Evolutionary conservation across 2,329 filamentous ascomycete species (phyloP), one percentile per base, ranked within the genome.

Genomic region (Rutstroemia sp.): DNA sequence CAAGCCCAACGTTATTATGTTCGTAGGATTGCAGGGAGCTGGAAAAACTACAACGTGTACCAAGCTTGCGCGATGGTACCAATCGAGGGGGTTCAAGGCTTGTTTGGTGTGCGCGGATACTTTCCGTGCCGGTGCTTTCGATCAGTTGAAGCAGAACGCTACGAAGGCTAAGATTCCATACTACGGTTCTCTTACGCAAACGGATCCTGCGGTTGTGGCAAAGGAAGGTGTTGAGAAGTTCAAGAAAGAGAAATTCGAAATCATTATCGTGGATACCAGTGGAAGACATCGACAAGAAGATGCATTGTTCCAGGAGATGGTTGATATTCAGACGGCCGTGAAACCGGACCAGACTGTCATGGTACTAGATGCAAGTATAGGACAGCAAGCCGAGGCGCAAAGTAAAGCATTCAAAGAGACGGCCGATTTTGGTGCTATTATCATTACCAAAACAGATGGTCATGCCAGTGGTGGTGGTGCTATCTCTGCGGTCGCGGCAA

Each of bases 151-250:
- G 76, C 94, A 99, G 75, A 99, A 99, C 71, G 94, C 94, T 1
- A 97, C 91, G 37, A 99, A 97, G 73, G 94, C 94, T 51, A 97
- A 97, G 77, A 97, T 99, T 52, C 94, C 94, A 9, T 99, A 99
- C 79, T 99, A 95, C 71, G 94, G 94, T 67, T 95, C 90, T 57
- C 78, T 99, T 62, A 99, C 92, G 2, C 91, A 99, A 75, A 96
- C 92, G 7, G 94, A 99, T 69, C 94, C 94, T 0, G 91, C 92
- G 0, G 86, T 91, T 5, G 94, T 99, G 18, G 92, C 94, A 0
- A 82, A 85, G n/a, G 92, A 96, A 65, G 94, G 94, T 74, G 94
- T 99, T 34, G 91, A 96, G 48, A 95, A 97, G 74, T 99, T 99
- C 79, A 96, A 96, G 77, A 97, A 96, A 78, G 94, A 99, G 76